Evolutionary conservation across 352 stramenopile species (phyloP).

Genomic region (Phytophthora melonis): DNA sequence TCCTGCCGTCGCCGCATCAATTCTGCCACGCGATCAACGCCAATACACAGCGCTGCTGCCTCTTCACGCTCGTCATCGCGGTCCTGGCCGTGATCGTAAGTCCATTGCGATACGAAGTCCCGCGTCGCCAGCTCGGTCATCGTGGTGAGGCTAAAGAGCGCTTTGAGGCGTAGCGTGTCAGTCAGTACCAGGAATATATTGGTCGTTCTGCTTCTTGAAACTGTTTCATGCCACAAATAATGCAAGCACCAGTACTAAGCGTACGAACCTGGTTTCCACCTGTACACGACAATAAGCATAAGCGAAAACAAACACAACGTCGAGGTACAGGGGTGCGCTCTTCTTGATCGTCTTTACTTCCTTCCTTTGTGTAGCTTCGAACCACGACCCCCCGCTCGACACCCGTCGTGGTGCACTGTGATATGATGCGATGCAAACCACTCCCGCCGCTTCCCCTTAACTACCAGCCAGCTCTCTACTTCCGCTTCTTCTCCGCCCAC

Average conservation of each 20-base stretch:
- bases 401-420: conserved; percentile 9
- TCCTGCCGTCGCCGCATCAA: conserved; percentile 26
- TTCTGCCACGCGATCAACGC: conserved; percentile 38
- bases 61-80: not conserved
- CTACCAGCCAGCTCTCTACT: conserved; percentile 28
- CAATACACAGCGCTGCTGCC: conserved; percentile 23
- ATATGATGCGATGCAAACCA: conserved; percentile 33
- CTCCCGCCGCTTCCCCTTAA: not conserved
- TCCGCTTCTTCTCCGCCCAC: conserved; percentile 59
- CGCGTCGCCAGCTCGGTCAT: conserved; percentile 37
- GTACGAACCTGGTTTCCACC: not conserved
- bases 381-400: conserved; percentile 3
- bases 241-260: not conserved
- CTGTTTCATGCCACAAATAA: conserved; percentile 18
- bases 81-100: conserved; percentile 18
- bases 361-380: conserved; percentile 10
- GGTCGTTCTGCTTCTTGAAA: conserved; percentile 9
- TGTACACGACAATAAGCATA: conserved; percentile 2
- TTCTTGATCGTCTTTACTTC: conserved; percentile 39
- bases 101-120: conserved; percentile 47
- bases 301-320: not conserved
- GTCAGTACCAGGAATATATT: conserved; percentile 21
- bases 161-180: not conserved
- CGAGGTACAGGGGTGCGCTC: conserved; percentile 16
- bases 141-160: not conserved